A percentile compares a stretch with the other conserved stretches of the same genome.
These are phyloP conservation scores for Agaricales sp. DNA, from an alignment of 1,284 basidiomycete species.

Conservation along the genomic window DNA sequence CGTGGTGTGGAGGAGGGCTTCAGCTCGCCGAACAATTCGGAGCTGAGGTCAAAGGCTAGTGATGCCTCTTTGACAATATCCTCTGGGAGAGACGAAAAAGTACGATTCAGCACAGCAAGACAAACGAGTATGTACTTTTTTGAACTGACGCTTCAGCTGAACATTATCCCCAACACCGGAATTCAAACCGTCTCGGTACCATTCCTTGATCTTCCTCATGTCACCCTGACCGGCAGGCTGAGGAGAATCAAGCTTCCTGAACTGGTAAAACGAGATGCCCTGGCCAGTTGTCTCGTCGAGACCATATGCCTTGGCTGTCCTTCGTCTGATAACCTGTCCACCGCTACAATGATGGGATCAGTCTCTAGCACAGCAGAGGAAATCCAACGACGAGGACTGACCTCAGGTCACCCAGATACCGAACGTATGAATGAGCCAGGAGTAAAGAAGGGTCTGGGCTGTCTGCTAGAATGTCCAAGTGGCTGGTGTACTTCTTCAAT, in stretches of 20 bases:
- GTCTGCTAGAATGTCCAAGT: slow-evolving; percentile 34
- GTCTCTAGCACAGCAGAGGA: neutral
- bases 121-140: too few relatives aligned
- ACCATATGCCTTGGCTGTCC: slow-evolving; percentile 56
- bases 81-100: slow-evolving; percentile 16
- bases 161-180: slow-evolving; percentile 43
- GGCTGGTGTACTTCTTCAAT: slow-evolving; percentile 42
- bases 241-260: slow-evolving; percentile 39
- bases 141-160: slow-evolving; percentile 44
- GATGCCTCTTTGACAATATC: slow-evolving; percentile 52
- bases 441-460: slow-evolving; percentile 42
- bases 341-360: slow-evolving; percentile 32
- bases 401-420: slow-evolving; percentile 78
- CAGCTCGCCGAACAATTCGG: slow-evolving; percentile 29
- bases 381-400: neutral
- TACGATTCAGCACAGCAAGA: slow-evolving; percentile 5
- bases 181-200: slow-evolving; percentile 72
- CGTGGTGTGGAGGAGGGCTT: slow-evolving; percentile 45
- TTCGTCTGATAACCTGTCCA: slow-evolving; percentile 64
- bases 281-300: slow-evolving; percentile 38
- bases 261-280: slow-evolving; percentile 67
- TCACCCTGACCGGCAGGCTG: slow-evolving; percentile 40
- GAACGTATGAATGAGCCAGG: slow-evolving; percentile 73
- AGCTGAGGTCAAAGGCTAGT: slow-evolving; percentile 47
- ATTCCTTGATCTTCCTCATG: slow-evolving; percentile 68